Evolutionary conservation across 2,329 filamentous ascomycete genomes (phyloP), one percentile per base, ranked within the genome.

Genomic region (Aureobasidium sp.): DNA sequence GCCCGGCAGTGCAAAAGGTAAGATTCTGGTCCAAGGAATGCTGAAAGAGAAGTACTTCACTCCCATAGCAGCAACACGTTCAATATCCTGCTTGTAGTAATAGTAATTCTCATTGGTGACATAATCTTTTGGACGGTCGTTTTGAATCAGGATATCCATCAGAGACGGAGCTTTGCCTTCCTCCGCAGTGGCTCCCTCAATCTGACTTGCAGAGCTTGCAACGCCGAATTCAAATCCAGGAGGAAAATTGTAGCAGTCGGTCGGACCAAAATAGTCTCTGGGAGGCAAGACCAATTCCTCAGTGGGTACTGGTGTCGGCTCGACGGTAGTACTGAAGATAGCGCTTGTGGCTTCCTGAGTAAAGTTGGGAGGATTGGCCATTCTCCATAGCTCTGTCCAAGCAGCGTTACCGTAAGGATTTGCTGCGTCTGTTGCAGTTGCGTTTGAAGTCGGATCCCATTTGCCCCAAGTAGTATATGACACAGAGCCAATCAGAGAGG

Each of bases 251-350:
- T 80, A 78, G 65, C 80, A 82, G 17, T 80, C 73, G 15, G 74
- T 72, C 48, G 80, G 76, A 0, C 73, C 74, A 61, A 82, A 80
- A 63, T 81, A 82, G 53, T 81, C 78, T 1, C 73, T 69, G 0
- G 84, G 83, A 0, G 83, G 84, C 0, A 84, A 74, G 6, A 85
- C 72, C 1, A 86, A 75, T 62, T 85, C 81, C 59, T 73, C 79
- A 1, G 75, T 81, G 0, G 82, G 79, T 1, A 86, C 71, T 0
- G 82, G 76, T 0, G 82, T 86, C 0, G 83, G 81, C 4, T 73
- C 75, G 1, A 83, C 82, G 0, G 83, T 85, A 0, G 82, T 55
- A 20, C 36, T 55, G 52, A 34, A 56, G 2, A 56, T 6, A 44
- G 52, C 37, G 51, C 64, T 78, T 77, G n/a, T 78, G 64, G 1